These are phyloP conservation scores for Candida stauntonica DNA, from an alignment of 805 yeast species.

Conservation along the genomic window DNA sequence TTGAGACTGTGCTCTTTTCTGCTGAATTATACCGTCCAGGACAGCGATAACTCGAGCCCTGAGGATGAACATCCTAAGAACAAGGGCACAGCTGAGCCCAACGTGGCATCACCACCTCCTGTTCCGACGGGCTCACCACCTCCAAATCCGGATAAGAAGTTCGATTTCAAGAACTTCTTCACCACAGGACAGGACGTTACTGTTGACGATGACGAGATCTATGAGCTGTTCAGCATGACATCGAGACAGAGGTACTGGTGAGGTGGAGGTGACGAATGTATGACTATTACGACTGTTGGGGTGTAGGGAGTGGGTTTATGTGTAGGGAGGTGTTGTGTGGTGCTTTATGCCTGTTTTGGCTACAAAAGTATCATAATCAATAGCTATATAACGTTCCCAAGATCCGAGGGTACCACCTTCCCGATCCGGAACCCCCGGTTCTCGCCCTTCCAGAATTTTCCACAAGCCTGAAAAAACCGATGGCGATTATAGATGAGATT, in stretches of 20 bases:
- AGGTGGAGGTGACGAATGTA: not conserved
- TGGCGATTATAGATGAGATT: too few species aligned
- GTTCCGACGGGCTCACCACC: not conserved
- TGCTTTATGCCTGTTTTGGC: too few species aligned
- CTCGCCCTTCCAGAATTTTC: slow-evolving; percentile 12
- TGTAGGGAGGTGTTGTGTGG: too few species aligned
- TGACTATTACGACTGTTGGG: too few species aligned
- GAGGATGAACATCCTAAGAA: not conserved
- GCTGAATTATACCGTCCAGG: slow-evolving; percentile 6
- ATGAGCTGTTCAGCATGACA: slow-evolving; percentile 15
- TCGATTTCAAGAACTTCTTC: slow-evolving; percentile 14
- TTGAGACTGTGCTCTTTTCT: slow-evolving; percentile 13
- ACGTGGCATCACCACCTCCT: not conserved
- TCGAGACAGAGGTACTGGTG: slow-evolving; percentile 3
- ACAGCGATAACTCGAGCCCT: slow-evolving; percentile 2
- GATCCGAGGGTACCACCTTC: not conserved
- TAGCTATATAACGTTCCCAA: too few species aligned
- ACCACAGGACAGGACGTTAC: slow-evolving; percentile 7
- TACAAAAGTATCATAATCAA: too few species aligned
- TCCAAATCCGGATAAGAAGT: slow-evolving; percentile 2
- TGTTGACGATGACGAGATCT: slow-evolving; percentile 11
- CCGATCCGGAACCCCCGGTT: too few species aligned
- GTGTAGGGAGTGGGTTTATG: too few species aligned
- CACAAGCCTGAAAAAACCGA: too few species aligned
- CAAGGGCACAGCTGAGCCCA: not conserved